phyloP scores from a whole-genome alignment of 2,329 filamentous ascomycete species.

The Apiospora rasikravindrae region DNA sequence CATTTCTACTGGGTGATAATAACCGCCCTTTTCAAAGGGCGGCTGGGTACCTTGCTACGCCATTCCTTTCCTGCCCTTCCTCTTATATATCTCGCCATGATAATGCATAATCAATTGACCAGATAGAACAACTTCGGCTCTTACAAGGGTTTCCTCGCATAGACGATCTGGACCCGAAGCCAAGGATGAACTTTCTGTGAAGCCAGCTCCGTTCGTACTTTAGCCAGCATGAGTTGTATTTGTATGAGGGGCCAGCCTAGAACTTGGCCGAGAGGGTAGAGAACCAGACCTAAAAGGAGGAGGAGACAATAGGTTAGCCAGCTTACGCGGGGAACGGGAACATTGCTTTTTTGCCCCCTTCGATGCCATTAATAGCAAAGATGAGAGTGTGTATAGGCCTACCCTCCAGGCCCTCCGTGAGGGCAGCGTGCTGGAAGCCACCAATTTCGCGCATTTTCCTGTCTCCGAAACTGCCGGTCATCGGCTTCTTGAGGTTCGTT shows the following conservation, averaged over 20 bases:
- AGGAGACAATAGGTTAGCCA: neutral
- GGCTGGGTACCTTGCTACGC: neutral
- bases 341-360: neutral
- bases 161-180: slow-evolving; percentile 13
- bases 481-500: slow-evolving; percentile 16
- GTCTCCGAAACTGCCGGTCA: neutral
- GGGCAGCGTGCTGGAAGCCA: neutral
- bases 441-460: slow-evolving; percentile 18
- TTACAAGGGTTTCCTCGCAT: slow-evolving; percentile 18
- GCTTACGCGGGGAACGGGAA: neutral
- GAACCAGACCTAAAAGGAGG: neutral
- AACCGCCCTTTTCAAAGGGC: neutral
- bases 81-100: neutral
- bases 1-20: neutral
- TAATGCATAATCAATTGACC: neutral
- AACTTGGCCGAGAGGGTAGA: slow-evolving; percentile 14
- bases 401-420: slow-evolving; percentile 9
- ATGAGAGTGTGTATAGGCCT: neutral
- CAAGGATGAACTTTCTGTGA: slow-evolving; percentile 9
- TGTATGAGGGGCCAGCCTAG: slow-evolving; percentile 18
- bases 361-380: neutral
- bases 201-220: slow-evolving; percentile 11
- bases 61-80: neutral
- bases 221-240: slow-evolving; percentile 19
- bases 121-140: neutral